phyloP scores from a whole-genome alignment of 2,329 filamentous ascomycete species.

The Colletotrichum musae region DNA sequence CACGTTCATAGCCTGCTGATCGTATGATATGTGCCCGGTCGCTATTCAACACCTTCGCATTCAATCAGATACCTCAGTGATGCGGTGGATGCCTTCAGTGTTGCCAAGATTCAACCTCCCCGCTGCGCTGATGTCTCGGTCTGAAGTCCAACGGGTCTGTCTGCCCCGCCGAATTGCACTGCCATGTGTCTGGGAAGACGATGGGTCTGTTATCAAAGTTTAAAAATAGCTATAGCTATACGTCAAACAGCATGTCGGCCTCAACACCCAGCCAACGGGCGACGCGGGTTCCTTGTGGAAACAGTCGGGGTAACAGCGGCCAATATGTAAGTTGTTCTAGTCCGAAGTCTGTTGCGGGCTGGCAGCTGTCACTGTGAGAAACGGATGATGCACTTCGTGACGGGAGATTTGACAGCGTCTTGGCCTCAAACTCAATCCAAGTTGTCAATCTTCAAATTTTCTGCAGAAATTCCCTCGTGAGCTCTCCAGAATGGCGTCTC shows the following conservation, averaged over 20 bases:
- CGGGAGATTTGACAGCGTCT: conserved; percentile 1
- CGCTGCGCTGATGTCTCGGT: conserved; percentile 2
- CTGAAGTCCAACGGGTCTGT: conserved; percentile 11
- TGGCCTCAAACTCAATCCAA: not conserved
- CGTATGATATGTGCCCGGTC: not conserved
- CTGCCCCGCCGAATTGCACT: conserved; percentile 11
- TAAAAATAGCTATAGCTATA: conserved; percentile 31
- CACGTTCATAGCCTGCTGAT: conserved; percentile 11
- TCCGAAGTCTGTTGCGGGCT: not conserved
- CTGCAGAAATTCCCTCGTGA: not conserved
- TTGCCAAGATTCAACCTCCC: not conserved
- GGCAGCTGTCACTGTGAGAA: conserved; percentile 11
- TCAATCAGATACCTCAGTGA: not conserved
- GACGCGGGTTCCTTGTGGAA: conserved; percentile 1
- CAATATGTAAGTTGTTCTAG: conserved; percentile 1
- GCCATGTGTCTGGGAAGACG: conserved; percentile 18
- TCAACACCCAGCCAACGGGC: not conserved
- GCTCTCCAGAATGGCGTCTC: not conserved
- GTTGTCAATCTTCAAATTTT: not conserved
- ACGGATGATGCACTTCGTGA: not conserved
- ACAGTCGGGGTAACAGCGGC: not conserved
- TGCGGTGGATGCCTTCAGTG: not conserved
- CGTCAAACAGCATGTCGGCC: conserved; percentile 7
- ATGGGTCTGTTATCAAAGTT: conserved; percentile 12
- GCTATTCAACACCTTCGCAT: not conserved